Evolutionary conservation across 228 moss, liverwort and hornwort species (phyloP).

Genomic region (Sphagnum magellanicum): DNA sequence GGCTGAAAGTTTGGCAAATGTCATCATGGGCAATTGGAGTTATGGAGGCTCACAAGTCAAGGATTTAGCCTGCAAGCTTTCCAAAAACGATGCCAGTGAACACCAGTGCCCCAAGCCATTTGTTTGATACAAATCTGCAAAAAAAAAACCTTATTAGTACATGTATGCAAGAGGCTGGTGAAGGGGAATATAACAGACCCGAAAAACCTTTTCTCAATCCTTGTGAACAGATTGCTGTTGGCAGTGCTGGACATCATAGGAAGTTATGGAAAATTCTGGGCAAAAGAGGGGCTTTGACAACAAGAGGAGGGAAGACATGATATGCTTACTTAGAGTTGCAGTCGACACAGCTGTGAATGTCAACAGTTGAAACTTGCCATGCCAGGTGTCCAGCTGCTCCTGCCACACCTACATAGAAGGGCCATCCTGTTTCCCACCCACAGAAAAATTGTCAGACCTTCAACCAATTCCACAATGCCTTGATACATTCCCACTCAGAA

Average conservation of each 20-base stretch:
- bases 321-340: slow-evolving; percentile 73
- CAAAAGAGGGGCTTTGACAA: too few relatives aligned
- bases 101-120: slow-evolving; percentile 86
- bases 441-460: neutral
- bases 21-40: too few relatives aligned
- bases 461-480: neutral
- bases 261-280: too few relatives aligned
- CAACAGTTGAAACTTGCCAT: slow-evolving; percentile 73
- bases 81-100: slow-evolving; percentile 65
- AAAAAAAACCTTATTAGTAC: neutral
- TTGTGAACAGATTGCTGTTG: too few relatives aligned
- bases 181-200: neutral
- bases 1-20: too few relatives aligned
- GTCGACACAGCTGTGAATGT: slow-evolving; percentile 56
- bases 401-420: slow-evolving; percentile 67
- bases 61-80: slow-evolving; percentile 29
- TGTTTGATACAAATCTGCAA: slow-evolving; percentile 92
- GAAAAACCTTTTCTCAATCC: too few relatives aligned
- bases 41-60: too few relatives aligned
- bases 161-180: neutral
- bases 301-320: too few relatives aligned
- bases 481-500: neutral
- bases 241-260: too few relatives aligned
- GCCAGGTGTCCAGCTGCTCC: slow-evolving; percentile 73
- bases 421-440: slow-evolving; percentile 56